A percentile compares a stretch with the other conserved stretches of the same genome.
Evolutionary conservation across 768 basidiomycete genomes (phyloP).

Genomic region (Macrolepiota fuliginosa): DNA sequence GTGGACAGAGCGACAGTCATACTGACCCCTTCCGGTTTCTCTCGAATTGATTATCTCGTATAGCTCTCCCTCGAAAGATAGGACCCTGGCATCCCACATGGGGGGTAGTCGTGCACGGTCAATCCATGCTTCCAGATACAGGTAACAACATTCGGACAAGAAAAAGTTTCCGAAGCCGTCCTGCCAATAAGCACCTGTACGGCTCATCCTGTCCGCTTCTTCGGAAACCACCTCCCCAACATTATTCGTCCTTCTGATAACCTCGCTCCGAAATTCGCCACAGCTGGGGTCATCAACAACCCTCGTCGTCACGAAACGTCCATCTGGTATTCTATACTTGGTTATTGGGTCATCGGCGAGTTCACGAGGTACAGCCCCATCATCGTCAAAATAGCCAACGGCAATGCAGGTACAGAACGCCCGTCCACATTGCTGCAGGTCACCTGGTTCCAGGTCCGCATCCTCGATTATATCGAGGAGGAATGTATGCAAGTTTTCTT

Average conservation of each 20-base stretch:
- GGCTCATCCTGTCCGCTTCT: background rate
- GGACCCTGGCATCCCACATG: constrained; percentile 1
- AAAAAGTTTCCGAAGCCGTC: constrained; percentile 4
- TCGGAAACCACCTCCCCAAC: background rate
- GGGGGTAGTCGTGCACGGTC: background rate
- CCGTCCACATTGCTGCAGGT: background rate
- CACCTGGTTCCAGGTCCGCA: background rate
- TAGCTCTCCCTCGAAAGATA: constrained; percentile 13
- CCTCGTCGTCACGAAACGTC: background rate
- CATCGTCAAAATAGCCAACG: constrained; percentile 10
- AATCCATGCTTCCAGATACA: background rate
- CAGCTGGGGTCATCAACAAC: background rate
- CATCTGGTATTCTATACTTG: background rate
- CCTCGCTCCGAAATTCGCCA: background rate
- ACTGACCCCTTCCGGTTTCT: constrained; percentile 9
- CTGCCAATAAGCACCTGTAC: background rate
- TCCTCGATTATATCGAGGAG: background rate
- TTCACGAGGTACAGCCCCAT: constrained; percentile 3
- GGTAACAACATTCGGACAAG: background rate
- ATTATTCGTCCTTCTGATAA: background rate
- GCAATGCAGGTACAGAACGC: constrained; percentile 6
- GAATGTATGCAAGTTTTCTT: background rate
- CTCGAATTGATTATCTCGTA: constrained; percentile 15
- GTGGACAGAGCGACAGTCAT: background rate
- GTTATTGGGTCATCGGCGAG: background rate